Percentiles rank a stretch among this genome's conserved stretches.
phyloP scores from a whole-genome alignment of 257 asterid species.

The Scutellaria galericulata region DNA sequence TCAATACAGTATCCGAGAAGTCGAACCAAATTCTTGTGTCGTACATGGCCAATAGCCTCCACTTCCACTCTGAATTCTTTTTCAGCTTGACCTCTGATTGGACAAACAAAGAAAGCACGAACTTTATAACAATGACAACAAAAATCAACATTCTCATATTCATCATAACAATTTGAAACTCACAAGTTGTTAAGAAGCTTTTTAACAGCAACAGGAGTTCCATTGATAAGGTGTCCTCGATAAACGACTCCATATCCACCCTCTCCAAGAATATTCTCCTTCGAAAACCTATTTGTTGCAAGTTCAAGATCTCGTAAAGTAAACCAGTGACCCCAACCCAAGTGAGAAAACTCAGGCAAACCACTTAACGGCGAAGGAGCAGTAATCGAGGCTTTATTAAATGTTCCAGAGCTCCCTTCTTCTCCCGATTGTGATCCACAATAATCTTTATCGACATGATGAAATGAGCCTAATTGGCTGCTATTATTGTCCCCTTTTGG shows the following conservation, averaged over 20 bases:
- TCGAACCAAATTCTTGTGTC: constrained; percentile 95
- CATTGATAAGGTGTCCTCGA: constrained; percentile 75
- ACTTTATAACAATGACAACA: neutral
- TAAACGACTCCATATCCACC: constrained; percentile 99
- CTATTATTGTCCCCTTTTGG: constrained; percentile 53
- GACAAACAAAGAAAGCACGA: constrained; percentile 21
- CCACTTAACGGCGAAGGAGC: constrained; percentile 90
- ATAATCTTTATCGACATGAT: constrained; percentile 64
- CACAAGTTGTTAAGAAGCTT: constrained; percentile 95
- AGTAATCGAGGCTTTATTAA: constrained; percentile 62
- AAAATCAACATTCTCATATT: neutral
- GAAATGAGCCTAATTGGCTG: constrained; percentile 75
- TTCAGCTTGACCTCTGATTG: constrained; percentile 92
- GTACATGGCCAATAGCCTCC: constrained; percentile 94
- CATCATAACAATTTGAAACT: constrained; percentile 39
- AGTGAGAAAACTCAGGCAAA: constrained; percentile 88
- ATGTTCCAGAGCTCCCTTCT: constrained; percentile 75
- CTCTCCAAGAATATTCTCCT: constrained; percentile 90
- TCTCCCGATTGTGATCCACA: constrained; percentile 85
- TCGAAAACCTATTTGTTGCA: constrained; percentile 82
- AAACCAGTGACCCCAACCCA: constrained; percentile 99
- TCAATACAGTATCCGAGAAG: constrained; percentile 95
- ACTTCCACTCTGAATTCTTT: constrained; percentile 94
- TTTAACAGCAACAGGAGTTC: constrained; percentile 86
- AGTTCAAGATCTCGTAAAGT: constrained; percentile 84